A percentile compares a stretch with the other conserved stretches of the same genome.
These are phyloP conservation scores for Syncephalastrum monosporum DNA, from an alignment of 371 early-diverging fungal genomes.

Conservation along the genomic window DNA sequence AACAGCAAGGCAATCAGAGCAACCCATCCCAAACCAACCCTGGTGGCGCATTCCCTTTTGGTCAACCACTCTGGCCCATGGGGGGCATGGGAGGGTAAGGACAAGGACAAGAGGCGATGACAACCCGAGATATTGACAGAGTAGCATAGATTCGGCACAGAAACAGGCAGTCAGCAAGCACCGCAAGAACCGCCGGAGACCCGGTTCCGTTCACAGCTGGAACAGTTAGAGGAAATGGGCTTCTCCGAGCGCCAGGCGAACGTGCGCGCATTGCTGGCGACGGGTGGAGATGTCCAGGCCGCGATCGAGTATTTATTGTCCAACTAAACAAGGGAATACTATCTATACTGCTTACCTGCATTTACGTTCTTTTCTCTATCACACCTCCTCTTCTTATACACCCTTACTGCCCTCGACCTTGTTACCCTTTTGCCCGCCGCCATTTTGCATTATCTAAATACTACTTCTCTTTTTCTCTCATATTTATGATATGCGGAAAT, in stretches of 20 bases:
- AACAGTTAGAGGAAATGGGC: constrained; percentile 82
- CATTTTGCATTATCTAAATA: too few species aligned
- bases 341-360: too few species aligned
- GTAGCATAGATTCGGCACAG: constrained; percentile 3
- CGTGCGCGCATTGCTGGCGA: constrained; percentile 70
- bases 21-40: not conserved
- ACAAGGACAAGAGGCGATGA: constrained; percentile 14
- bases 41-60: too few species aligned
- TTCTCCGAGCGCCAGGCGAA: constrained; percentile 75
- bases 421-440: too few species aligned
- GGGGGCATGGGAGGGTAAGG: not conserved
- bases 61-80: too few species aligned
- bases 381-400: too few species aligned
- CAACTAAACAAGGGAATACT: constrained; percentile 1
- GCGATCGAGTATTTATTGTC: constrained; percentile 64
- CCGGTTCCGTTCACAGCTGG: constrained; percentile 70
- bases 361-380: too few species aligned
- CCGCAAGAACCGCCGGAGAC: constrained; percentile 55
- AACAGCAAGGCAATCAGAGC: constrained; percentile 9
- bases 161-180: constrained; percentile 2
- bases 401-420: too few species aligned
- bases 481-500: too few species aligned
- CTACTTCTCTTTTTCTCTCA: too few species aligned
- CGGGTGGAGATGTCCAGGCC: constrained; percentile 74
- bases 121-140: constrained; percentile 16